Percentiles rank a stretch among this genome's conserved stretches.
phyloP scores from a whole-genome alignment of 768 basidiomycete species.

The Tylopilus rubrobrunneus region DNA sequence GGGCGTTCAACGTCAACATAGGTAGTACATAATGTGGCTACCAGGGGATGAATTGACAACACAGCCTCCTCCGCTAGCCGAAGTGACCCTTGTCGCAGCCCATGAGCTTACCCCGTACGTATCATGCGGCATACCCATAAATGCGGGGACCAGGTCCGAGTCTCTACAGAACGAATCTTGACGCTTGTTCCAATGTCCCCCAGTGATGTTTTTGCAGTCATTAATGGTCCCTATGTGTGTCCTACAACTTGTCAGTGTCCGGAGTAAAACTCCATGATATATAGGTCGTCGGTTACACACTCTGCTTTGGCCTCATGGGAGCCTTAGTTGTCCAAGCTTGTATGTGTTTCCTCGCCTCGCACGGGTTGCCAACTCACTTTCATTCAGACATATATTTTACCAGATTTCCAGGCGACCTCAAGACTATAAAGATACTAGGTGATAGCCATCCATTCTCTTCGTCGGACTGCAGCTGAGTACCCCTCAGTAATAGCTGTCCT shows the following conservation, averaged over 20 bases:
- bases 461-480: not conserved
- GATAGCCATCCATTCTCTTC: not conserved
- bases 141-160: too few relatives aligned
- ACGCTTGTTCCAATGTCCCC: too few relatives aligned
- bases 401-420: slow-evolving; percentile 15
- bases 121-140: too few relatives aligned
- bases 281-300: not conserved
- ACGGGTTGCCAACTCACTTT: not conserved
- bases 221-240: too few relatives aligned
- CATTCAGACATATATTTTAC: slow-evolving; percentile 17
- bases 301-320: not conserved
- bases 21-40: too few relatives aligned
- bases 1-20: too few relatives aligned
- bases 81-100: too few relatives aligned
- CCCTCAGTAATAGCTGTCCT: slow-evolving; percentile 8
- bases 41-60: too few relatives aligned
- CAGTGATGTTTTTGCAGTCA: too few relatives aligned
- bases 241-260: not conserved
- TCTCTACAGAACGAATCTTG: too few relatives aligned
- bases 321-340: not conserved
- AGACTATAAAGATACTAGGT: slow-evolving; percentile 17
- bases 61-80: too few relatives aligned
- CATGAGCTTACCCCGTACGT: too few relatives aligned
- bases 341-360: not conserved
- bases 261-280: not conserved